Evolutionary conservation across 2,329 filamentous ascomycete genomes (phyloP), one percentile per base, ranked within the genome.

Genomic region (Lecanosticta acicola): DNA sequence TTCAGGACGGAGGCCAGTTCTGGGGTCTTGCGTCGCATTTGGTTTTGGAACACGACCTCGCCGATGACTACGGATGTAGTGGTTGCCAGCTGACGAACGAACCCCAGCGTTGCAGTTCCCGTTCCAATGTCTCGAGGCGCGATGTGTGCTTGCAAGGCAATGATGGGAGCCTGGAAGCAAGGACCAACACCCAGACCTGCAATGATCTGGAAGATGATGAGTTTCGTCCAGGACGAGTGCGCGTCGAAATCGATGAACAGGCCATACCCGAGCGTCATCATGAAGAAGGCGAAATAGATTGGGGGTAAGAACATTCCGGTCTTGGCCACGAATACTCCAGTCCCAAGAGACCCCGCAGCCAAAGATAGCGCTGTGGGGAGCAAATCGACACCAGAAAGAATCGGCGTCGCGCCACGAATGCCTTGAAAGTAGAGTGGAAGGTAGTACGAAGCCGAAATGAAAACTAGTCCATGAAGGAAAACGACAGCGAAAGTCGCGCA

Each of bases 351-450:
- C 26, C 58, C 54, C 43, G 63, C 46, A 4, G 64, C 64, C 14
- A 68, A 52, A 3, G 64, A 53, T 2, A 66, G 39, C 11, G 64
- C 64, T 4, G 59, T 64, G 1, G 66, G 64, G 1, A 68, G 57
- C 20, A 67, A 50, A 36, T 65, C 87, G 39, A 90, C 80, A 40
- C 87, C 87, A 1, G 81, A 85, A 21, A 84, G 69, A 29, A 90
- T 77, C 0, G 87, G 83, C 0, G 76, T 74, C 2, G 80, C 80
- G 40, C 84, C 77, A 35, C 87, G 73, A 41, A 86, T 81, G 41
- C 83, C 78, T 67, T 94, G 87, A 68, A 89, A 91, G 71, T 94
- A 95, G 2, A 94, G 75, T 0, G 87, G 87, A 3, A 94, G 73
- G 69, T 85, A 94, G 72, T 91, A 94, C 51, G 78, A 80, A 21